These are phyloP conservation scores for Plasmodium gonderi DNA, from an alignment of 169 alveolate species.

Conservation along the genomic window DNA sequence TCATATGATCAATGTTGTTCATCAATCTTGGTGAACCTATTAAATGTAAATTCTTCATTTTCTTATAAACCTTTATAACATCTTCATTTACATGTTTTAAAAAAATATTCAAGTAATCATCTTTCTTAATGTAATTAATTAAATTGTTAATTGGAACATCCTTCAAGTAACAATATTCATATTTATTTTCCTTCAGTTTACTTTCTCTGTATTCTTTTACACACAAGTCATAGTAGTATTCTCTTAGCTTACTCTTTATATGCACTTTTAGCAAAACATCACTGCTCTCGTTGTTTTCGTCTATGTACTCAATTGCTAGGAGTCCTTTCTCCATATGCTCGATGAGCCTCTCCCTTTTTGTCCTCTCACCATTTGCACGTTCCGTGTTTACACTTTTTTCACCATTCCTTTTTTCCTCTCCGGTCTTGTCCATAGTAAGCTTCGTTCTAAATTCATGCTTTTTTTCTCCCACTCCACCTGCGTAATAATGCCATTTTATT, in stretches of 20 bases:
- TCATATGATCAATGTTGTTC: constrained; percentile 52
- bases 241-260: constrained; percentile 47
- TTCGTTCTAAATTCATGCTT: background rate
- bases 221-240: constrained; percentile 51
- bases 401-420: background rate
- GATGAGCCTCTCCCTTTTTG: background rate
- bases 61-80: constrained; percentile 44
- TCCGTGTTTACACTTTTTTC: background rate
- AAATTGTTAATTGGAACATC: constrained; percentile 66
- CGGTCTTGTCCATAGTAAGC: background rate
- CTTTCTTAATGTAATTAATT: constrained; percentile 64
- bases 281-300: constrained; percentile 61
- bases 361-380: background rate
- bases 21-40: constrained; percentile 58
- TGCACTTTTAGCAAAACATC: constrained; percentile 38
- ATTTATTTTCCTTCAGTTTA: constrained; percentile 60
- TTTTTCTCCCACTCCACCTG: background rate
- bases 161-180: constrained; percentile 53
- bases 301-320: constrained; percentile 28
- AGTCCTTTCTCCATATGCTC: constrained; percentile 17
- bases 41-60: constrained; percentile 41
- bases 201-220: constrained; percentile 48
- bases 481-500: background rate
- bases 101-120: constrained; percentile 33
- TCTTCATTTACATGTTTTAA: constrained; percentile 54